Evolutionary conservation across 2,329 filamentous ascomycete species (phyloP).

Genomic region (Diaporthe citri): DNA sequence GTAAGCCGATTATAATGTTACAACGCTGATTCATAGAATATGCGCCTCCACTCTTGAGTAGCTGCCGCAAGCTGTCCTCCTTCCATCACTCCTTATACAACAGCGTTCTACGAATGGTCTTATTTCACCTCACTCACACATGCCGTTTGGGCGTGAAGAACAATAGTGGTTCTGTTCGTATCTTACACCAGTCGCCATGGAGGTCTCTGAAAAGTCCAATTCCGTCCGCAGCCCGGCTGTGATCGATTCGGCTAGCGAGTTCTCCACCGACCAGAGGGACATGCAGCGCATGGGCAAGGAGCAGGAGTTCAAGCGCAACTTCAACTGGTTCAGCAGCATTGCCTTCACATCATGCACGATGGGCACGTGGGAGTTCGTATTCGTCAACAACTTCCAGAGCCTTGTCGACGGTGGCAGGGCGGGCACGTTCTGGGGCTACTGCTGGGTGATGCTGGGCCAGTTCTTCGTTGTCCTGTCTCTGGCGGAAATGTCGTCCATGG

Average conservation of each 20-base stretch:
- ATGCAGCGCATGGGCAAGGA: constrained; percentile 29
- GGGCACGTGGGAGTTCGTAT: constrained; percentile 23
- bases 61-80: neutral
- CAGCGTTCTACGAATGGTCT: no score
- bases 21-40: constrained; percentile 23
- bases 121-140: neutral
- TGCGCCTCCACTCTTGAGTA: neutral
- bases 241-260: constrained; percentile 2
- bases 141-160: no score
- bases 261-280: constrained; percentile 9
- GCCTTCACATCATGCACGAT: constrained; percentile 10
- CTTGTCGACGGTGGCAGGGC: constrained; percentile 22
- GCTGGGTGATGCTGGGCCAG: constrained; percentile 27
- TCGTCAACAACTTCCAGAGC: constrained; percentile 15
- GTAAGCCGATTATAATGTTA: neutral
- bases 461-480: constrained; percentile 27
- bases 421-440: constrained; percentile 17
- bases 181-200: neutral
- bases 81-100: neutral
- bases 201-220: neutral
- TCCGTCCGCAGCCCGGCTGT: neutral
- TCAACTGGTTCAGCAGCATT: constrained; percentile 24
- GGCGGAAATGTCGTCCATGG: constrained; percentile 25
- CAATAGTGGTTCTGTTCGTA: neutral
- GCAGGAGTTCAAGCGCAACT: constrained; percentile 26